phyloP scores from a whole-genome alignment of 2,329 filamentous ascomycete genomes.

The Myriosclerotinia curreyana region DNA sequence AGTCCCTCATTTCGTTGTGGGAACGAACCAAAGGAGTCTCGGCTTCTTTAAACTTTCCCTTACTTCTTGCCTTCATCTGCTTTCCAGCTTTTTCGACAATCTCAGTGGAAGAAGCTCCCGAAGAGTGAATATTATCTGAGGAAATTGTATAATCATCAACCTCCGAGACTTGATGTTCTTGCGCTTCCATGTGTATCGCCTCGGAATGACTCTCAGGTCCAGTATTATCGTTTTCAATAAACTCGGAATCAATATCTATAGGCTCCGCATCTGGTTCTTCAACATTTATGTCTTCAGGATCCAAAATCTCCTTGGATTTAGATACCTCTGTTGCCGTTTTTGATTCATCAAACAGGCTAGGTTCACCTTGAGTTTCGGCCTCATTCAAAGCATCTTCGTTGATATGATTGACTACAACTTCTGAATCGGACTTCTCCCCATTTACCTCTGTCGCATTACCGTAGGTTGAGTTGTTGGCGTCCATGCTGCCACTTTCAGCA shows the following conservation, averaged over 20 bases:
- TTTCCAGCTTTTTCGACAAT: background rate
- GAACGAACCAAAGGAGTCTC: background rate
- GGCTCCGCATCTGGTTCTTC: slow-evolving; percentile 36
- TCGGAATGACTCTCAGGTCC: background rate
- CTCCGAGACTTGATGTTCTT: background rate
- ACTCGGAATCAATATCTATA: slow-evolving; percentile 29
- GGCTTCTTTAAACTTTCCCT: background rate
- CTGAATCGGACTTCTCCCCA: slow-evolving; percentile 18
- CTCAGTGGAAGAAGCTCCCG: background rate
- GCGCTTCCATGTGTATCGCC: background rate
- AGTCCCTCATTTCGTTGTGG: slow-evolving; percentile 43
- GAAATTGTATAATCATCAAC: background rate
- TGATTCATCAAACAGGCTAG: slow-evolving; percentile 33
- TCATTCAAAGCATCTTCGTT: slow-evolving; percentile 5
- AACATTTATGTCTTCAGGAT: slow-evolving; percentile 41
- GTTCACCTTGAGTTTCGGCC: slow-evolving; percentile 21
- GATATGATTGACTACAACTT: background rate
- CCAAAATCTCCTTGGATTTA: slow-evolving; percentile 25
- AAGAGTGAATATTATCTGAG: background rate
- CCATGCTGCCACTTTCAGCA: too few relatives aligned
- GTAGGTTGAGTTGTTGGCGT: background rate
- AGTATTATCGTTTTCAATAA: background rate
- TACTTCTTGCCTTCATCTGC: background rate
- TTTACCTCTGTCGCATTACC: background rate
- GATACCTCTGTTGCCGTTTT: slow-evolving; percentile 24